These are phyloP conservation scores for Helminthosporium solani DNA, from an alignment of 2,329 filamentous ascomycete species.

Conservation along the genomic window DNA sequence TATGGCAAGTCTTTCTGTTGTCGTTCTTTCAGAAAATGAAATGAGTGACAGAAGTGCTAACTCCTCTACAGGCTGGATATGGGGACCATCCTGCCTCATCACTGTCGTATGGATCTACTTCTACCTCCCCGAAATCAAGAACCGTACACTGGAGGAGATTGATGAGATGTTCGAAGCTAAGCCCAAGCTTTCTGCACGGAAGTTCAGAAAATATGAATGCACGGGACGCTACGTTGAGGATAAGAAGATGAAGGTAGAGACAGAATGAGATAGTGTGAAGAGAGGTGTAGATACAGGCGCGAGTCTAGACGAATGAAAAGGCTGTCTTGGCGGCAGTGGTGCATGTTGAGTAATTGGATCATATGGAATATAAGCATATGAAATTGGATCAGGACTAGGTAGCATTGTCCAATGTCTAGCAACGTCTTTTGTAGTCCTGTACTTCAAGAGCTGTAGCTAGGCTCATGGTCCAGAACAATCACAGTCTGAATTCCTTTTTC, in stretches of 20 bases:
- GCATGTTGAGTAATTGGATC: conserved; percentile 10
- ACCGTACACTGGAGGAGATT: conserved; percentile 37
- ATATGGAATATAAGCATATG: background rate
- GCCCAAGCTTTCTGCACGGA: conserved; percentile 26
- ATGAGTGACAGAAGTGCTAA: background rate
- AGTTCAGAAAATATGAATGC: conserved; percentile 36
- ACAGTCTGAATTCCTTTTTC: conserved; percentile 25
- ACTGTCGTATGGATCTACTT: conserved; percentile 35
- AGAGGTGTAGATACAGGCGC: background rate
- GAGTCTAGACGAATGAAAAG: conserved; percentile 8
- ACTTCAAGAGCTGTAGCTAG: too few relatives aligned
- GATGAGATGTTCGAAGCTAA: conserved; percentile 38
- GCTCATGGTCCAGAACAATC: too few relatives aligned
- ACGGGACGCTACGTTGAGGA: conserved; percentile 18
- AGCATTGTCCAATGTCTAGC: too few relatives aligned
- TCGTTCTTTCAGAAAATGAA: background rate
- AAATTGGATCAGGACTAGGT: too few relatives aligned
- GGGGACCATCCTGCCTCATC: conserved; percentile 43
- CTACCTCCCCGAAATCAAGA: conserved; percentile 43
- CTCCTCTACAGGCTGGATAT: conserved; percentile 31
- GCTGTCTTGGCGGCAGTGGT: conserved; percentile 12
- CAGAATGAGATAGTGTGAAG: conserved; percentile 14
- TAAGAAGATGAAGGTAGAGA: conserved; percentile 12
- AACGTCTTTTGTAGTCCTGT: too few relatives aligned
- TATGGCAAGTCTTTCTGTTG: conserved; percentile 40